Conservation (phyloP, 352 stramenopile genomes). For the Hyaloperonospora arabidopsidis region DNA sequence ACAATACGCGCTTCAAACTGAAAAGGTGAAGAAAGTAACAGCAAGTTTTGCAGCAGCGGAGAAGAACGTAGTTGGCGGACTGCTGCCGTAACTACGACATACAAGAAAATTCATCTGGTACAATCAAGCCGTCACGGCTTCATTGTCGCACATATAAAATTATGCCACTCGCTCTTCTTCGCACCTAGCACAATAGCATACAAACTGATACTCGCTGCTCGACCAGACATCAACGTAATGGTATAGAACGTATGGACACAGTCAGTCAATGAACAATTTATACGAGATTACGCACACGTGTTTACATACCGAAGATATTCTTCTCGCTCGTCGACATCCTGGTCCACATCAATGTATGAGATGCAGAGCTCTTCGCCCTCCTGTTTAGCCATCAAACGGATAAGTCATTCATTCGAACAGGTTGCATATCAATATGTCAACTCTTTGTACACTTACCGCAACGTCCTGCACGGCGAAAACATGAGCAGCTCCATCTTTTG, state of each 20-base stretch:
- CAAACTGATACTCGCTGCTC: conserved; percentile 74
- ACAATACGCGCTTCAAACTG: too few relatives aligned
- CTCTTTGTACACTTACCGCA: conserved; percentile 23
- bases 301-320: conserved; percentile 59
- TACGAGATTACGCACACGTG: too few relatives aligned
- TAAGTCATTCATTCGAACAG: conserved; percentile 2
- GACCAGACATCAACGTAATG: conserved; percentile 11
- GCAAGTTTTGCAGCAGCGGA: too few relatives aligned
- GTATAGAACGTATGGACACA: conserved; percentile 10
- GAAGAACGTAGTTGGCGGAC: too few relatives aligned
- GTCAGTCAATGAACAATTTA: conserved; percentile 5
- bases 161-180: conserved; percentile 56
- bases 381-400: conserved; percentile 19
- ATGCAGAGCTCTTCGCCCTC: conserved; percentile 91
- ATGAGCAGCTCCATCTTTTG: conserved; percentile 58
- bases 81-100: too few relatives aligned
- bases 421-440: neutral
- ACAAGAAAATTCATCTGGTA: too few relatives aligned
- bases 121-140: too few relatives aligned
- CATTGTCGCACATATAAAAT: neutral
- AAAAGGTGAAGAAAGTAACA: too few relatives aligned
- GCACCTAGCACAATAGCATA: conserved; percentile 59
- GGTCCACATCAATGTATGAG: conserved; percentile 91
- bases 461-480: conserved; percentile 72
- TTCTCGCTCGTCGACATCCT: conserved; percentile 69